Evolutionary conservation across 2,329 filamentous ascomycete species (phyloP), one percentile per base, ranked within the genome.

Genomic region (Cladosporium colombiae): DNA sequence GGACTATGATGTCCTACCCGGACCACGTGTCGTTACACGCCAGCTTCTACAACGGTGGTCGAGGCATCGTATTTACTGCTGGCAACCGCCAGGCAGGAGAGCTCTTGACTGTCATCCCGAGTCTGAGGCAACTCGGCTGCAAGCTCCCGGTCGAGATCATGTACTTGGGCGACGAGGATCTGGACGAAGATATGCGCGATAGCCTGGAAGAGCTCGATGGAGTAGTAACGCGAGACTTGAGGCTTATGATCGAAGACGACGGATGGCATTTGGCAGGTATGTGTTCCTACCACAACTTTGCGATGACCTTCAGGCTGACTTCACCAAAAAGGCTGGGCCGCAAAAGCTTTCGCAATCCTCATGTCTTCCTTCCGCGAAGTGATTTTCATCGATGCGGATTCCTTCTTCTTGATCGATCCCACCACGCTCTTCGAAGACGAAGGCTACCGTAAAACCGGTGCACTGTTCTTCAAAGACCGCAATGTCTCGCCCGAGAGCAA

Each of bases 301-400:
- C 13, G 37, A 25, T 13, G 3, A 52, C 3, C n/a, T 27, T 23
- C 37, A 59, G 33, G 53, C 56, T 14, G 10, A 29, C 27, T 55
- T 2, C 18, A 21, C n/a, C 11, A 4, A 23, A 29, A 44, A 11
- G 81, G 81, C 5, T 82, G 80, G 80, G 81, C 81, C 0, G 79
- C 77, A 25, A 83, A 83, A 67, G 80, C 81, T 0, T 82, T 80
- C 55, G 81, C 81, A 1, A 81, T 82, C 29, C 71, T 83, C 5
- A 70, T 81, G 66, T 82, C 80, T 1, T 81, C 78, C 33, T 83
- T 82, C 72, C 79, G 80, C 5, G 80, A 83, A 69, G 78, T 77
- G 62, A 80, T 82, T 49, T 80, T 83, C 67, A 80, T 83, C 66
- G 81, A 82, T 65, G 81, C 81, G 0, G 81, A 82, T 66, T 72